Conservation (phyloP, 2,329 filamentous ascomycete genomes). For the Colletotrichum filicis region DNA sequence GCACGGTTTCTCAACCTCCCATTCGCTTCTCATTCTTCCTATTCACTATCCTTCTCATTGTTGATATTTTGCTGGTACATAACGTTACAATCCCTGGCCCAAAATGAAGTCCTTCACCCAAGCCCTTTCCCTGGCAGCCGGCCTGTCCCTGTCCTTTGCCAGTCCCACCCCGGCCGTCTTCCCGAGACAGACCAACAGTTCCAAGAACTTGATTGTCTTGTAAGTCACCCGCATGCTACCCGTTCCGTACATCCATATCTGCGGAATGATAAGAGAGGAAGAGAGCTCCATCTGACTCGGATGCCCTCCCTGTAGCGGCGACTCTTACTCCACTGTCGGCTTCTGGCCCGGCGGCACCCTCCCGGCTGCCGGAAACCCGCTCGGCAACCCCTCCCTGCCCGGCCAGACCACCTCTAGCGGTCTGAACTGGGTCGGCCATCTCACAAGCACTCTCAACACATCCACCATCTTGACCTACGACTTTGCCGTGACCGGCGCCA, state of each 20-base stretch:
- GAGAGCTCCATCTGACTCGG: not conserved
- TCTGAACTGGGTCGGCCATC: conserved; percentile 59
- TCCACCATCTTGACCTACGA: conserved; percentile 58
- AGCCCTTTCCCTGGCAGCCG: conserved; percentile 20
- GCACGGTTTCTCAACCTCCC: not conserved
- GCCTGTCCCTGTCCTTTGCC: conserved; percentile 28
- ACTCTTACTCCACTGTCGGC: conserved; percentile 69
- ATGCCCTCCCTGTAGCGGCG: conserved; percentile 52
- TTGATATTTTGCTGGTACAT: conserved; percentile 20
- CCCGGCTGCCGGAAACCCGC: conserved; percentile 63
- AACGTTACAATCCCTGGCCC: not conserved
- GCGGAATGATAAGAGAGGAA: too few relatives aligned
- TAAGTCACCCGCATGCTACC: not conserved
- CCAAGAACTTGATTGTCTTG: conserved; percentile 28
- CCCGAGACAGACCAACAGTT: conserved; percentile 14
- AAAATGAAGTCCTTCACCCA: conserved; percentile 25
- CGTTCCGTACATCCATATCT: not conserved
- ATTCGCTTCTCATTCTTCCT: not conserved
- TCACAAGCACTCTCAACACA: conserved; percentile 54
- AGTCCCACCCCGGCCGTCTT: conserved; percentile 9
- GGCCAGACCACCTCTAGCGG: conserved; percentile 58
- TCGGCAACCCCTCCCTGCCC: conserved; percentile 69
- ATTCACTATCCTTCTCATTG: not conserved
- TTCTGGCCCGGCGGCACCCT: conserved; percentile 62
- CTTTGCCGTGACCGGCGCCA: conserved; percentile 62